Evolutionary conservation across 441 rosid genomes (phyloP), one percentile per base, ranked within the genome.

Genomic region (Breynia disticha): DNA sequence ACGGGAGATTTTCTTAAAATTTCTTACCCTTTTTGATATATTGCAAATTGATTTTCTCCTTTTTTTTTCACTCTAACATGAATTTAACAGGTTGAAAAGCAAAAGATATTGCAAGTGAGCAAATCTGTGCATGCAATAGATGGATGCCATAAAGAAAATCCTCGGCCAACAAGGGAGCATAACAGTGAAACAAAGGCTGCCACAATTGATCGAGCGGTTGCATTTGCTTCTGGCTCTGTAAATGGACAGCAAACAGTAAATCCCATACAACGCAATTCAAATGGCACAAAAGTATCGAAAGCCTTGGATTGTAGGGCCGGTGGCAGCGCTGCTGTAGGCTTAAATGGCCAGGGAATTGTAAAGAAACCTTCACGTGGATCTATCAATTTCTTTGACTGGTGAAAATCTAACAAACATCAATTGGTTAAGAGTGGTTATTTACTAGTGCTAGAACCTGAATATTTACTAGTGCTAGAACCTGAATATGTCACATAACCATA

Each of bases 371-470:
- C 75, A 48, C 62, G 69, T 53, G 67, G 60, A 32, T 69, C 79
- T 47, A 41, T 57, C 54, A 74, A 38, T 75, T 89, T 82, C 77
- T 93, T 93, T 57, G 95, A 84, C 68, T 82, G 99, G 99, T 87
- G 44, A 59, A 39, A 24, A 19, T 11, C 11, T 37, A 37, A 9
- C 42, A 59, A 54, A 54, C 50, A 47, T 48, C 52, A 21, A 39
- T 19, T 59, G 37, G n/a, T 57, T 48, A 22, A 17, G n/a, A 16
- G 22, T 55, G 3, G 32, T 49, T 28, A n/a, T 54, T 57, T 37
- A 20, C 18, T 12, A 1, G 49, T 28, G 48, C 46, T 21, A 45
- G 10, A n/a, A 17, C 20, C 19, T 55, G 3, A 42, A 43, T 28
- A n/a, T 54, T 57, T 37, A 20, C 18, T 12, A 1, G 49, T 28